These are phyloP conservation scores for Trichoderma reesei DNA, from an alignment of 495 filamentous ascomycete genomes.

Conservation along the genomic window DNA sequence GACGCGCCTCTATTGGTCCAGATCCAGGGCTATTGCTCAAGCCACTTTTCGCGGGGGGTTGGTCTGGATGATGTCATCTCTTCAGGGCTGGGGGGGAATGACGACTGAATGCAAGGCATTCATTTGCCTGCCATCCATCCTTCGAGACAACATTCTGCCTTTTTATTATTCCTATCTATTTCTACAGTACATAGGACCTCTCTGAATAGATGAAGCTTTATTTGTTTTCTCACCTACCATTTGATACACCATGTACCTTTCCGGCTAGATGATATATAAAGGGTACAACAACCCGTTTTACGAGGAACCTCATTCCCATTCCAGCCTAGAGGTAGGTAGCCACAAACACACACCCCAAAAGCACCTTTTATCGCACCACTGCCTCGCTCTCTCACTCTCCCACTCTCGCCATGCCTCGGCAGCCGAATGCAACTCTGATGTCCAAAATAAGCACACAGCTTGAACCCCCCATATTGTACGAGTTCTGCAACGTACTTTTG, in stretches of 20 bases:
- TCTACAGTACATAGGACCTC: not conserved
- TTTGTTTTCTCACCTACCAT: too few species aligned
- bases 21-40: not conserved
- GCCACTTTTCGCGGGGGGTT: not conserved
- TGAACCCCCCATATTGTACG: too few species aligned
- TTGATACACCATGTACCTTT: too few species aligned
- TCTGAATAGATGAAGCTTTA: too few species aligned
- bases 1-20: not conserved
- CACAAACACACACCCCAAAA: too few species aligned
- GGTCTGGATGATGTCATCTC: conserved; percentile 1
- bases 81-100: not conserved
- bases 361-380: not conserved
- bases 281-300: not conserved
- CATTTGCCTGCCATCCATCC: not conserved
- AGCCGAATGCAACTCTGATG: not conserved
- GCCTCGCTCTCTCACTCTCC: not conserved
- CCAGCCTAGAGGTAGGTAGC: too few species aligned
- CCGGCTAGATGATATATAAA: too few species aligned
- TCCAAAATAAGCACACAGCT: not conserved
- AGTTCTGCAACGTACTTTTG: too few species aligned
- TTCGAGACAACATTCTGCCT: not conserved
- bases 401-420: not conserved
- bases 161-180: not conserved
- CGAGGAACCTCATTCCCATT: not conserved
- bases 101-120: too few species aligned